Evolutionary conservation across 805 yeast genomes (phyloP), one percentile per base, ranked within the genome.

Genomic region (Scheffersomyces lignosus): DNA sequence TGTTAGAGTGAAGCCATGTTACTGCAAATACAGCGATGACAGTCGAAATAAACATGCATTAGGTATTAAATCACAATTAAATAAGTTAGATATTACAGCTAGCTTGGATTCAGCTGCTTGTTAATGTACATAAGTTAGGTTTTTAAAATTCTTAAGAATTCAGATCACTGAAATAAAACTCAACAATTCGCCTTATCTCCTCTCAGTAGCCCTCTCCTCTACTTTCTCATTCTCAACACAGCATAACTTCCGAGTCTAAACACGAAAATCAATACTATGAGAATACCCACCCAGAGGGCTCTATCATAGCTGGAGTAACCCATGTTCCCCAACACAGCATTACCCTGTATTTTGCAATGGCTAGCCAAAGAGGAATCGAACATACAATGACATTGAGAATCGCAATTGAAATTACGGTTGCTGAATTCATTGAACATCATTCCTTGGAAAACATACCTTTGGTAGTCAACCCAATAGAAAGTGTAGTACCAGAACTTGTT

Each of bases 391-490:
- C 70, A 66, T 12, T 43, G 37, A n/a, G 40, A 33, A 15, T 45
- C 70, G 46, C 71, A 66, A 9, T 46, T 24, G 36, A 47, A 66
- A 12, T 47, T 43, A 4, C 60, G 47, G 15, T 52, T 36, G 17
- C 41, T 40, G 41, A 66, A 62, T 43, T 66, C 65, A 36, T 66
- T 65, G 52, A 62, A 62, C 70, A 66, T 66, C 70, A 66, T 65
- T 9, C 70, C 71, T 38, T 66, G 69, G 44, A 65, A 65, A 4
- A 65, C 71, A 41, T 62, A 66, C n/a, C 71, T 48, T 43, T 66
- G 71, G 41, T 63, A 65, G 37, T 65, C 50, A 27, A 65, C 49
- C 70, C 70, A 65, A 42, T 66, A 62, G 44, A 66, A 65, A 1
- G 70, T 64, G 38, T 62, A 61, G 40, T 62, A 59, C 72, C 71